Base-by-base conservation (phyloP, 306 rosid species). In the Glycyrrhiza uralensis region DNA sequence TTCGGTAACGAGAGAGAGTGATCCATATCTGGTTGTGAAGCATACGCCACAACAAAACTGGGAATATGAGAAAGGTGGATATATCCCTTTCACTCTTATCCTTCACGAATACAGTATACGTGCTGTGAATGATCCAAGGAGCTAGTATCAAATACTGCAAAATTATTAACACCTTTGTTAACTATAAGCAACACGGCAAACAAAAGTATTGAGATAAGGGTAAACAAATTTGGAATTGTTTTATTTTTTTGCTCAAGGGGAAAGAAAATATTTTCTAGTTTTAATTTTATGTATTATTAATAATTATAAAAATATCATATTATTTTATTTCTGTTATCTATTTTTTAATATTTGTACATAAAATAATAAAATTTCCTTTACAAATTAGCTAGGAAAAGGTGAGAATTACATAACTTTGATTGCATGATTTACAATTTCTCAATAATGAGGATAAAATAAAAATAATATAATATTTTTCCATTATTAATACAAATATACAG, bases 21-120 rank as follows among this genome's bases (percentile, higher is more conserved):
- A 88, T 88, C 94, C 94, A 88, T 4, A 88, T 29, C 44, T 88
- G 94, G 54, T 84, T 84, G 76, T 86, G 94, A 68, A 88, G 17
- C 81, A 84, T 64, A 0, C 87, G 74, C 72, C 56, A 47, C 0
- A 84, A 3, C 38, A 84, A 6, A 35, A 77, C 13, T 46, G 87
- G 83, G 0, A 84, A 63, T 30, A 80, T 15, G 0, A 84, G 55
- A 7, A 28, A 56, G 0, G 50, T 72, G 2, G 62, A 5, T 29
- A 80, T 0, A 51, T 83, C 87, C 41, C 77, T 76, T 67, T 80
- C 77, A 38, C 41, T 60, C 33, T 71, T 10, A 20, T 76, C 84
- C 15, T 80, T 83, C 66, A 29, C 56, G 3, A 79, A 2, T 54
- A 76, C 1, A 0, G 44, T 35, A 17, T 80, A 83, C 0, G 69